These are phyloP conservation scores for Hyphodiscus hymeniophilus DNA, from an alignment of 495 filamentous ascomycete species.

Conservation along the genomic window DNA sequence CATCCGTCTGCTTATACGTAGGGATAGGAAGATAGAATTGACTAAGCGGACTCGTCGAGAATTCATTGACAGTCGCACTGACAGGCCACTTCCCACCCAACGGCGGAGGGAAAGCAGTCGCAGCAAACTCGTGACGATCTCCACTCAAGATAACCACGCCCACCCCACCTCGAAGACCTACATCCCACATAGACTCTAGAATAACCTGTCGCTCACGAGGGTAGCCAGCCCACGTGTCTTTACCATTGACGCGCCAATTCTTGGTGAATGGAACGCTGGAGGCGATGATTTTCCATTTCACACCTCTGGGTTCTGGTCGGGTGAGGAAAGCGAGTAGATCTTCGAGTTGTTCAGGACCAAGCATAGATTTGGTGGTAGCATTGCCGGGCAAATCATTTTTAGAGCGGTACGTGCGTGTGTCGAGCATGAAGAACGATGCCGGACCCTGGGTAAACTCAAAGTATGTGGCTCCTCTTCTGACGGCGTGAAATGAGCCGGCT, in stretches of 20 bases:
- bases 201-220: slow-evolving; percentile 67
- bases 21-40: slow-evolving; percentile 90
- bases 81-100: slow-evolving; percentile 44
- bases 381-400: slow-evolving; percentile 44
- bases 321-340: slow-evolving; percentile 73
- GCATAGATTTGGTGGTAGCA: slow-evolving; percentile 67
- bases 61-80: slow-evolving; percentile 67
- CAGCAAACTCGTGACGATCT: slow-evolving; percentile 91
- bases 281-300: slow-evolving; percentile 88
- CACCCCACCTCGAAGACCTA: slow-evolving; percentile 53
- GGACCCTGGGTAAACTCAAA: slow-evolving; percentile 84
- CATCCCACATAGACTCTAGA: slow-evolving; percentile 86
- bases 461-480: slow-evolving; percentile 56
- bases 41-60: slow-evolving; percentile 76
- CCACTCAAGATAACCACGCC: slow-evolving; percentile 82
- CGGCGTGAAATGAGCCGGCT: slow-evolving; percentile 26
- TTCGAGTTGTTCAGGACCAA: slow-evolving; percentile 68
- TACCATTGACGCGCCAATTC: slow-evolving; percentile 79
- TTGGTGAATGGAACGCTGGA: slow-evolving; percentile 91
- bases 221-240: slow-evolving; percentile 92
- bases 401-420: slow-evolving; percentile 80
- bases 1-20: slow-evolving; percentile 70
- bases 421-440: slow-evolving; percentile 88
- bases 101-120: slow-evolving; percentile 78
- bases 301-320: slow-evolving; percentile 58